Base-by-base conservation (phyloP, 1,284 basidiomycete genomes). In the Cutaneotrichosporon cyanovorans region DNA sequence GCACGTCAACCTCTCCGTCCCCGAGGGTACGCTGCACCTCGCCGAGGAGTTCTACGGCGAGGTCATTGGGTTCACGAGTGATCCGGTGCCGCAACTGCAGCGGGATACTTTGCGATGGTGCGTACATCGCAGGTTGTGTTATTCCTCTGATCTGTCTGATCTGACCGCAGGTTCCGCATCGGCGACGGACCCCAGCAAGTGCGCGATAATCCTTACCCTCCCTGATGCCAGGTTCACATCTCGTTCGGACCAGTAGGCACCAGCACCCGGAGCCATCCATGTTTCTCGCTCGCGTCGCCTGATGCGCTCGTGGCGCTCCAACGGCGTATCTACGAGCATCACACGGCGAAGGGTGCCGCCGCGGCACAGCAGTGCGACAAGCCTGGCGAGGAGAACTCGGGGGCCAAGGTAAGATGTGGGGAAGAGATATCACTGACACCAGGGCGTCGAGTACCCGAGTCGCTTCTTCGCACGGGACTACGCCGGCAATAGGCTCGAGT, bases 391-490 rank as follows among this genome's bases (percentile, higher is more conserved):
- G 62, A 60, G 50, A 65, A 68, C 41, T 66, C 63, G 25, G 66
- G 66, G 5, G 44, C 59, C 2, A 62, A 62, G 56, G 63, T 61
- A 46, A 21, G 30, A 15, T 2, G 8, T 8, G n/a, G 31, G 34
- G 30, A 46, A n/a, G n/a, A 23, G 41, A 2, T 12, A 8, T 6
- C 9, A 25, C 46, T 53, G 36, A 48, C 40, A 23, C 45, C 52
- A 68, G 58, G 68, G 68, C 2, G 56, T 58, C 19, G 69, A 70
- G 45, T 69, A 68, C 39, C 65, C 64, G 3, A 59, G 61, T 10
- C 46, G 68, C 31, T 71, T 71, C 61, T 71, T 71, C 42, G 62
- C 58, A 3, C 55, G 60, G 16, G 68, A 71, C 48, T 71, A 61
- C 35, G 65, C 68, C 1, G 63, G 62, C 8, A 71, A 71, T 53